Conservation (phyloP, 192 early-diverging fungal species). For the Neocallimastix lanati region DNA sequence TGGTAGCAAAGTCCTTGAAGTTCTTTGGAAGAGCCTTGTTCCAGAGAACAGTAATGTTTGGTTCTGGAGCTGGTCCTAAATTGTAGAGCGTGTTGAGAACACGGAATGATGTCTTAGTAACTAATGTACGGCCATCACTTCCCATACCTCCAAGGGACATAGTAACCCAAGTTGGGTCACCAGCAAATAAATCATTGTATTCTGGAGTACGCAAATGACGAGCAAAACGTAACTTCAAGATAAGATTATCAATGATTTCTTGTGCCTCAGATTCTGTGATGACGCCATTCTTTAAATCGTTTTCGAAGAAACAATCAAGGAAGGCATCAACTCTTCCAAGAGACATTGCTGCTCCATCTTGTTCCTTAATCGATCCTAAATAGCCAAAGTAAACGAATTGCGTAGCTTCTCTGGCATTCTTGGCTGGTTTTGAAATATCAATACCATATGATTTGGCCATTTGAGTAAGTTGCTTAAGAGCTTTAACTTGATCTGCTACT, state of each 20-base stretch:
- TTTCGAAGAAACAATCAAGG: conserved; percentile 6
- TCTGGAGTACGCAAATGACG: conserved; percentile 4
- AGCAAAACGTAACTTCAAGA: conserved; percentile 7
- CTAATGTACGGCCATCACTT: conserved; percentile 3
- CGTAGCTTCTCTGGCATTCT: conserved; percentile 4
- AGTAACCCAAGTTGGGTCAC: conserved; percentile 8
- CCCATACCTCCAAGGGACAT: conserved; percentile 5
- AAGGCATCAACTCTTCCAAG: conserved; percentile 6
- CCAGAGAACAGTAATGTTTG: conserved; percentile 8
- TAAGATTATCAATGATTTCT: conserved; percentile 8
- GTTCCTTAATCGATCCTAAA: conserved; percentile 6
- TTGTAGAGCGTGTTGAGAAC: conserved; percentile 6
- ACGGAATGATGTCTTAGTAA: conserved; percentile 6
- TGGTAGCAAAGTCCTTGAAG: conserved; percentile 4
- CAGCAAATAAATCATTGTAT: conserved; percentile 7
- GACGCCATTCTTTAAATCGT: conserved; percentile 2
- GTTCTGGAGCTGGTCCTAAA: conserved; percentile 7
- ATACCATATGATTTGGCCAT: conserved; percentile 8
- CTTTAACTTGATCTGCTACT: conserved; percentile 2
- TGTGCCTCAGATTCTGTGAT: conserved; percentile 4
- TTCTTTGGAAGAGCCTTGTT: conserved; percentile 1
- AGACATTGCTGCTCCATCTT: conserved; percentile 8
- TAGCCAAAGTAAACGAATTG: conserved; percentile 8
- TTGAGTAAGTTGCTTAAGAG: neutral
- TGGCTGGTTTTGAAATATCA: conserved; percentile 3